Base-by-base conservation (phyloP, 164 flowering plant genomes). In the Umbellularia californica region DNA sequence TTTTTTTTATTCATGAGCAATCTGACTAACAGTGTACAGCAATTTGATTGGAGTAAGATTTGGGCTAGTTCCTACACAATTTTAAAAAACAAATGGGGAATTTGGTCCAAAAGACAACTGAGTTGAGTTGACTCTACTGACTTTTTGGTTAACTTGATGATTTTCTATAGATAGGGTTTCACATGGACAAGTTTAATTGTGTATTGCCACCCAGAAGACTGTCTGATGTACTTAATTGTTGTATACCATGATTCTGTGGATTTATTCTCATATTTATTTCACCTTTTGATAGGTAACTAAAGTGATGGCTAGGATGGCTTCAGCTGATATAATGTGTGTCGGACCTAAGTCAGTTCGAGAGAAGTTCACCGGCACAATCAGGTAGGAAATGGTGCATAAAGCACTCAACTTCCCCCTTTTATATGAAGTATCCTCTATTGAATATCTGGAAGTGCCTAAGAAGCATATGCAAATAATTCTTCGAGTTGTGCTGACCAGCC, bases 301-400 rank as follows among this genome's bases (percentile, higher is more conserved):
- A 79, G 98, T 95, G 73, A 89, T 87, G 97, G 87, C 95, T 50
- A 89, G 82, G 77, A 88, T 82, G 90, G 94, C 97, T 71, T 87
- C 94, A 3, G 97, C 88, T 75, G 97, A 92, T 83, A 95, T 95
- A 63, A 84, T 91, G 90, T 91, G 97, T 69, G 97, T 95, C 58
- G 98, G 93, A 23, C 60, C 90, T 70, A 95, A 91, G 77, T 81
- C 95, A 20, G 98, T 95, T 47, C 81, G 83, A 75, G 95, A 92
- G 74, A 92, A 95, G 65, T 95, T 95, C 75, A 81, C 92, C 20
- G 98, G 97, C 70, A 87, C 80, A 68, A 95, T 95, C 67, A 91
- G 97, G 97, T 93, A 76, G 24, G 70, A 33, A 0, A 71, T 30
- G 30, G 41, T 50, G 20, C 62, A 47, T 47, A 12, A 62, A 55